A percentile compares a stretch with the other conserved stretches of the same genome.
Evolutionary conservation across 495 filamentous ascomycete genomes (phyloP).

Genomic region (Stereocaulon alpinum): DNA sequence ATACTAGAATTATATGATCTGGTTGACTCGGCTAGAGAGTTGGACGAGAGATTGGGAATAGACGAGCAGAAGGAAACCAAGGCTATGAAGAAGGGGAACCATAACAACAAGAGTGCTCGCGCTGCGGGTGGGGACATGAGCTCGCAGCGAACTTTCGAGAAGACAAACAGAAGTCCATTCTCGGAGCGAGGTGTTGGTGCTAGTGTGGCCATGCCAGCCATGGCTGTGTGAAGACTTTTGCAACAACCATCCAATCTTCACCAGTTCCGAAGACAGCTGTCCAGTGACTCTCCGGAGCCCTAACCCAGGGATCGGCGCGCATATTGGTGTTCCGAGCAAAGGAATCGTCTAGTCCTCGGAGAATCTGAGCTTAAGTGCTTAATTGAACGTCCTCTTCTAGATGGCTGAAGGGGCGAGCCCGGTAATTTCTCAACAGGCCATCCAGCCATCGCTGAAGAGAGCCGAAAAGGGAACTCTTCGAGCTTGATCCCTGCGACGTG

Average conservation of each 20-base stretch:
- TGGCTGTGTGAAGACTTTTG: slow-evolving; percentile 12
- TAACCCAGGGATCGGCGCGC: too few relatives aligned
- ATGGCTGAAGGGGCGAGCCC: too few relatives aligned
- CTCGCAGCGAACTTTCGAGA: slow-evolving; percentile 20
- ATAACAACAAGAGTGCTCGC: slow-evolving; percentile 29
- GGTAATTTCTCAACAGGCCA: too few relatives aligned
- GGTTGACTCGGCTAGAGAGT: slow-evolving; percentile 43
- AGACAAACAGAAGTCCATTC: slow-evolving; percentile 23
- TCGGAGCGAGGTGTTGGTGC: slow-evolving; percentile 25
- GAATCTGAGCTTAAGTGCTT: too few relatives aligned
- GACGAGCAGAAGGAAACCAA: slow-evolving; percentile 36
- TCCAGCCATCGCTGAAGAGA: too few relatives aligned
- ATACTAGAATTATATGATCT: slow-evolving; percentile 52
- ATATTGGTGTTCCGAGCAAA: too few relatives aligned
- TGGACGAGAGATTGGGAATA: slow-evolving; percentile 55
- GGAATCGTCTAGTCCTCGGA: too few relatives aligned
- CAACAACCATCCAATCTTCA: background rate
- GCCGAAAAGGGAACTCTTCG: too few relatives aligned
- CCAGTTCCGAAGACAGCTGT: background rate
- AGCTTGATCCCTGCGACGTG: too few relatives aligned
- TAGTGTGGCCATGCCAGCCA: background rate
- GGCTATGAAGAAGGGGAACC: slow-evolving; percentile 44
- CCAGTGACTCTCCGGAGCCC: background rate
- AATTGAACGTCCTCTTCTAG: too few relatives aligned
- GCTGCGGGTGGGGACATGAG: slow-evolving; percentile 29